A percentile compares a stretch with the other conserved stretches of the same genome.
Evolutionary conservation across 805 yeast species (phyloP).

Genomic region (Cyberlindnera maclurae): DNA sequence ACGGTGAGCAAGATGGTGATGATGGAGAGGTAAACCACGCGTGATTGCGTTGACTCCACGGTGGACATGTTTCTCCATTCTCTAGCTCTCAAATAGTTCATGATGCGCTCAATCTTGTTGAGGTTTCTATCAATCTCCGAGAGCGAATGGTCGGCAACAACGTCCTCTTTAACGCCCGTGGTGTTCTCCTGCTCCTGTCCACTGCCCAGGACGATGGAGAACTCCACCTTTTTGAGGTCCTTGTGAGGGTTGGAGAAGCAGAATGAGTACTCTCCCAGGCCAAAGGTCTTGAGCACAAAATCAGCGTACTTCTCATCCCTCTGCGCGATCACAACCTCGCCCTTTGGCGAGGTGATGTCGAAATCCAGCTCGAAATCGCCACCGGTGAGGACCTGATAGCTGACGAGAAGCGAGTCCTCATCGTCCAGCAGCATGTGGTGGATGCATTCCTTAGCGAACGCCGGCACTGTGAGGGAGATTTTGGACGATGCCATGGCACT

Average conservation of each 20-base stretch:
- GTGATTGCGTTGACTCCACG: constrained; percentile 69
- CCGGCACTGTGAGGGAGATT: constrained; percentile 20
- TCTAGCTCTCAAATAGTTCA: constrained; percentile 90
- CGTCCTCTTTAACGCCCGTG: constrained; percentile 40
- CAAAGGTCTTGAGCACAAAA: constrained; percentile 49
- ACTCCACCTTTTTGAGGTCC: constrained; percentile 57
- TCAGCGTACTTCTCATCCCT: constrained; percentile 59
- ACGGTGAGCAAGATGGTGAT: constrained; percentile 67
- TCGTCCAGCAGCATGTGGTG: constrained; percentile 30
- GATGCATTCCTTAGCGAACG: constrained; percentile 39
- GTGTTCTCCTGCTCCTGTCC: constrained; percentile 24
- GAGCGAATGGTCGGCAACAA: constrained; percentile 46
- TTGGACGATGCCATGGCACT: constrained; percentile 14
- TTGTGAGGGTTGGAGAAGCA: constrained; percentile 62
- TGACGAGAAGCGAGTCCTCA: constrained; percentile 33
- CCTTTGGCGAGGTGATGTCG: constrained; percentile 49
- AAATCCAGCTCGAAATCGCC: constrained; percentile 65
- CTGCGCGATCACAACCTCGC: constrained; percentile 40
- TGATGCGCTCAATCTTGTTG: constrained; percentile 48
- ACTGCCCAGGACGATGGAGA: constrained; percentile 47
- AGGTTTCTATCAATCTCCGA: constrained; percentile 53
- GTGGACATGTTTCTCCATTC: constrained; percentile 96
- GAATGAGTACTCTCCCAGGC: constrained; percentile 56
- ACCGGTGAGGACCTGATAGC: constrained; percentile 49
- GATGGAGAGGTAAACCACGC: constrained; percentile 71